phyloP scores from a whole-genome alignment of 2,329 filamentous ascomycete species.

The Emergomyces orientalis region DNA sequence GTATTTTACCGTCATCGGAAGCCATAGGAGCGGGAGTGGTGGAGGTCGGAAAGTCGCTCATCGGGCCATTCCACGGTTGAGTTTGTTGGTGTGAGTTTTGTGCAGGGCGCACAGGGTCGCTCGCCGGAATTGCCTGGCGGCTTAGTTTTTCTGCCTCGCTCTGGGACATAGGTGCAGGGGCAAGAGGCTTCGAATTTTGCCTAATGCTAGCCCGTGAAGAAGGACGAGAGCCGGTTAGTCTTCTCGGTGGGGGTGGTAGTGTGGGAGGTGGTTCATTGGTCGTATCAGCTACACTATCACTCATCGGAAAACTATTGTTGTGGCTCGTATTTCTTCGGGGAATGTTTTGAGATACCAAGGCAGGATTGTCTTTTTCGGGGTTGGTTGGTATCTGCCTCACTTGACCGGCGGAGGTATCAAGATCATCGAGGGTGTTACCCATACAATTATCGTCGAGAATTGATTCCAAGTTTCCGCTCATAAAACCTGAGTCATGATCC shows the following conservation, averaged over 20 bases:
- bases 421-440: constrained; percentile 7
- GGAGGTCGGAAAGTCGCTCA: constrained; percentile 37
- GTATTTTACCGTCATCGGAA: constrained; percentile 28
- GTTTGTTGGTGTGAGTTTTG: constrained; percentile 30
- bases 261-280: constrained; percentile 18
- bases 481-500: constrained; percentile 66
- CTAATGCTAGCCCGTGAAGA: constrained; percentile 30
- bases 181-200: constrained; percentile 29
- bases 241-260: constrained; percentile 23
- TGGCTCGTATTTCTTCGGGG: not conserved
- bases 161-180: constrained; percentile 30
- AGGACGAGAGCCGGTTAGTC: constrained; percentile 27
- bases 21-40: constrained; percentile 28
- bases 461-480: constrained; percentile 67
- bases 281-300: constrained; percentile 16
- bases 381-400: not conserved
- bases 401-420: not conserved
- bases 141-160: constrained; percentile 27
- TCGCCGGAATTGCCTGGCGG: constrained; percentile 35
- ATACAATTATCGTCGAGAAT: constrained; percentile 53
- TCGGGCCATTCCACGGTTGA: constrained; percentile 37
- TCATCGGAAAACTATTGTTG: constrained; percentile 9
- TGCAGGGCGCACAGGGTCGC: constrained; percentile 39
- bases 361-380: not conserved
- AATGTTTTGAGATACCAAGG: not conserved